phyloP scores from a whole-genome alignment of 169 alveolate genomes.

The Cryptosporidium bovis region DNA sequence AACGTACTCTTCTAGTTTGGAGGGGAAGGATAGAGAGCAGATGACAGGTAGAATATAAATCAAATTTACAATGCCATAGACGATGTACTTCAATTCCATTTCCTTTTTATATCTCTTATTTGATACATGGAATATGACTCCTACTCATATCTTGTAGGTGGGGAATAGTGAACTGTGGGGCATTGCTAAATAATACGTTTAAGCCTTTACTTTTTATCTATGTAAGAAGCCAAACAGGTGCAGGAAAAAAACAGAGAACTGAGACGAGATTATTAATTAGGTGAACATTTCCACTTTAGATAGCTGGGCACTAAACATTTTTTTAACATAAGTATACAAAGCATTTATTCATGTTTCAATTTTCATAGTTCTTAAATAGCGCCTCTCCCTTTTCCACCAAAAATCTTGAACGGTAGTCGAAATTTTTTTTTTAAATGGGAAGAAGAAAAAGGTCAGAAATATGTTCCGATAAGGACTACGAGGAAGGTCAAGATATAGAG shows the following conservation, averaged over 20 bases:
- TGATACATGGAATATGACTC: too few relatives aligned
- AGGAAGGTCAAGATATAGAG: neutral
- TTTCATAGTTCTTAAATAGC: too few relatives aligned
- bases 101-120: too few relatives aligned
- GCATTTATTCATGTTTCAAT: too few relatives aligned
- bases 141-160: neutral
- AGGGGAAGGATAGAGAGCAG: neutral
- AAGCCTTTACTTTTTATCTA: neutral
- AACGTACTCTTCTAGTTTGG: neutral
- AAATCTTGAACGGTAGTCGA: too few relatives aligned
- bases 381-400: too few relatives aligned
- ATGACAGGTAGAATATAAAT: neutral
- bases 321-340: too few relatives aligned
- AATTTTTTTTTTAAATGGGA: neutral
- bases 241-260: too few relatives aligned
- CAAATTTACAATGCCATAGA: conserved; percentile 40
- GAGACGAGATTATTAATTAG: too few relatives aligned
- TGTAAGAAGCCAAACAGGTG: too few relatives aligned
- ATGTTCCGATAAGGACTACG: neutral
- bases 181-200: neutral
- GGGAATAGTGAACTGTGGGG: neutral
- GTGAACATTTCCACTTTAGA: too few relatives aligned
- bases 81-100: conserved; percentile 35
- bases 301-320: too few relatives aligned
- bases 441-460: conserved; percentile 12